Conservation (phyloP, 1,284 basidiomycete species). For the Puccinia sorghi region DNA sequence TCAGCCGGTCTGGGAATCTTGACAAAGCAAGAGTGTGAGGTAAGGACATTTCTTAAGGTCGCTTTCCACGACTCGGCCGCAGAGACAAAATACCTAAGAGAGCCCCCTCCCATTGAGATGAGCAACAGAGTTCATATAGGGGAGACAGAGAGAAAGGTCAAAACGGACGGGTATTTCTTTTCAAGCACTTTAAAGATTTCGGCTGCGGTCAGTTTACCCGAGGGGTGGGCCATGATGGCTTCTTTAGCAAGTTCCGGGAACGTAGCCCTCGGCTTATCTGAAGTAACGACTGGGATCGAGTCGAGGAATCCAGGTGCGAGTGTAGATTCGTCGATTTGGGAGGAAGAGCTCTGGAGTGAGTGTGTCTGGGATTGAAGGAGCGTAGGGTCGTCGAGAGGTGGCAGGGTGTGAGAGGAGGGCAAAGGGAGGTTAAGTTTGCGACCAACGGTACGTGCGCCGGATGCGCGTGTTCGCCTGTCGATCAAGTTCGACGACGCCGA, state of each 20-base stretch:
- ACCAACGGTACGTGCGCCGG: slow-evolving; percentile 26
- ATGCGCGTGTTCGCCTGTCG: slow-evolving; percentile 37
- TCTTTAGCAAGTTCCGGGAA: slow-evolving; percentile 50
- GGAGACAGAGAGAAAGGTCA: neutral
- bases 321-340: slow-evolving; percentile 26
- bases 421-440: slow-evolving; percentile 37
- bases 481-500: neutral
- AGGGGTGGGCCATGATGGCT: slow-evolving; percentile 36
- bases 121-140: neutral
- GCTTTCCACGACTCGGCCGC: slow-evolving; percentile 50
- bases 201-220: slow-evolving; percentile 45
- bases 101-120: neutral
- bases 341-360: neutral
- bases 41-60: slow-evolving; percentile 46
- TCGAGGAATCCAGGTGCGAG: slow-evolving; percentile 42
- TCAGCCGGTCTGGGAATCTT: slow-evolving; percentile 39
- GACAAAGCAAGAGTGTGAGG: slow-evolving; percentile 49
- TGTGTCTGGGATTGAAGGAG: neutral
- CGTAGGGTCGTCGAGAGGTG: neutral
- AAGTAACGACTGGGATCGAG: slow-evolving; percentile 37
- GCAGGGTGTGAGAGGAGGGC: slow-evolving; percentile 37
- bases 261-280: slow-evolving; percentile 20
- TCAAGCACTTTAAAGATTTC: slow-evolving; percentile 50
- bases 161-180: slow-evolving; percentile 49
- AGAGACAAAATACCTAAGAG: slow-evolving; percentile 37